These are phyloP conservation scores for Epichloe brachyelytri DNA, from an alignment of 2,329 filamentous ascomycete species.

Conservation along the genomic window DNA sequence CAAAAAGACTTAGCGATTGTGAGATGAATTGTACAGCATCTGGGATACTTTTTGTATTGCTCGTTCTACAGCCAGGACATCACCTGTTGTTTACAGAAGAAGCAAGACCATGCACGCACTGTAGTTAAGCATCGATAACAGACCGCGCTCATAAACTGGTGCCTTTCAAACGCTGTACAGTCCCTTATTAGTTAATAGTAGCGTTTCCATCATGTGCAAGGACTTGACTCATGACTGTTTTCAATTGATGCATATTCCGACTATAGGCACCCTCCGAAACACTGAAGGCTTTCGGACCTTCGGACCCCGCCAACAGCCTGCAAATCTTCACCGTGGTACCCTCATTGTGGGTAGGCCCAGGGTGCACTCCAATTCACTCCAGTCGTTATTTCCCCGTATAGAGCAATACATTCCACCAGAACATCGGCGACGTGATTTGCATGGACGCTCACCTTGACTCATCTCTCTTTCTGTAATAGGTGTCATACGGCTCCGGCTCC, in stretches of 20 bases:
- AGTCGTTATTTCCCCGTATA: not conserved
- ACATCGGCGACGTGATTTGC: not conserved
- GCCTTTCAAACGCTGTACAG: not conserved
- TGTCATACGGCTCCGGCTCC: not conserved
- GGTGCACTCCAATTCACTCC: not conserved
- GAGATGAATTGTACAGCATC: not conserved
- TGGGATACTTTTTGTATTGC: not conserved
- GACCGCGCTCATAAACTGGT: not conserved
- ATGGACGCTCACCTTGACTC: not conserved
- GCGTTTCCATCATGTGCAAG: not conserved
- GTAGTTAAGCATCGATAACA: not conserved
- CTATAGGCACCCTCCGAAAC: conserved; percentile 15
- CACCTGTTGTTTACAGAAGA: not conserved
- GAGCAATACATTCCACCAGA: not conserved
- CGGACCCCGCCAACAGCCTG: conserved; percentile 7
- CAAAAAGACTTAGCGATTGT: not conserved
- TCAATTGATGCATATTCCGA: conserved; percentile 12
- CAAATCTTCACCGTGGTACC: not conserved
- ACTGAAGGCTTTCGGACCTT: not conserved
- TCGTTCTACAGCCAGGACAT: not conserved
- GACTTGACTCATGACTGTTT: conserved; percentile 1
- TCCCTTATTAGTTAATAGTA: too few species aligned
- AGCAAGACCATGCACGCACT: not conserved
- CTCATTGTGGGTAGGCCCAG: not conserved
- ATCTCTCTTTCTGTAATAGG: not conserved